Evolutionary conservation across 106 monocot genomes (phyloP).

Genomic region (Iris macrosiphon): DNA sequence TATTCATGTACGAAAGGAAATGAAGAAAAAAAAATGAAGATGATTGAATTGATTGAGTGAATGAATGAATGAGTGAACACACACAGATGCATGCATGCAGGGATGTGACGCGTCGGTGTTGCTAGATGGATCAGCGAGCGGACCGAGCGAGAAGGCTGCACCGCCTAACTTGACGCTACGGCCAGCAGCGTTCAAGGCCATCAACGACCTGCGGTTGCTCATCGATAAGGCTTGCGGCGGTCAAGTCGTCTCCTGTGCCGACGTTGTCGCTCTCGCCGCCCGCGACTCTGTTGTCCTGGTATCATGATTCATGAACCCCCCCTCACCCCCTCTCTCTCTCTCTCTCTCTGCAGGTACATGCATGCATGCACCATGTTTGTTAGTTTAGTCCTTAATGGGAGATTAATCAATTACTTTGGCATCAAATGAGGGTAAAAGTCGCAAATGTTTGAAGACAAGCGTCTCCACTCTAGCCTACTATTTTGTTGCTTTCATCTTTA

Average conservation of each 20-base stretch:
- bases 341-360: too few relatives aligned
- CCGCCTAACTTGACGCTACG: constrained; percentile 51
- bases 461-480: too few relatives aligned
- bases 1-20: too few relatives aligned
- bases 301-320: background rate
- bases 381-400: too few relatives aligned
- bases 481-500: too few relatives aligned
- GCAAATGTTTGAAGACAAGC: too few relatives aligned
- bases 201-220: constrained; percentile 28
- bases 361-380: too few relatives aligned
- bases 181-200: constrained; percentile 39
- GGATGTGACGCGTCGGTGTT: constrained; percentile 62
- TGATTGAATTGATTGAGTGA: too few relatives aligned
- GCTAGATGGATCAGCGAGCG: constrained; percentile 48
- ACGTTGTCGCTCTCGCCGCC: constrained; percentile 27
- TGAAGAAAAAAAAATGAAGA: too few relatives aligned
- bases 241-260: constrained; percentile 37
- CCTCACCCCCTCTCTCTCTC: background rate
- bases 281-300: constrained; percentile 33
- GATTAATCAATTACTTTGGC: too few relatives aligned
- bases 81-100: constrained; percentile 21
- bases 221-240: constrained; percentile 25
- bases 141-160: constrained; percentile 42
- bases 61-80: too few relatives aligned
- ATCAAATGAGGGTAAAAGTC: too few relatives aligned